A percentile compares a stretch with the other conserved stretches of the same genome.
Conservation (phyloP, 2,329 filamentous ascomycete species). For the Sporothrix brunneoviolacea region DNA sequence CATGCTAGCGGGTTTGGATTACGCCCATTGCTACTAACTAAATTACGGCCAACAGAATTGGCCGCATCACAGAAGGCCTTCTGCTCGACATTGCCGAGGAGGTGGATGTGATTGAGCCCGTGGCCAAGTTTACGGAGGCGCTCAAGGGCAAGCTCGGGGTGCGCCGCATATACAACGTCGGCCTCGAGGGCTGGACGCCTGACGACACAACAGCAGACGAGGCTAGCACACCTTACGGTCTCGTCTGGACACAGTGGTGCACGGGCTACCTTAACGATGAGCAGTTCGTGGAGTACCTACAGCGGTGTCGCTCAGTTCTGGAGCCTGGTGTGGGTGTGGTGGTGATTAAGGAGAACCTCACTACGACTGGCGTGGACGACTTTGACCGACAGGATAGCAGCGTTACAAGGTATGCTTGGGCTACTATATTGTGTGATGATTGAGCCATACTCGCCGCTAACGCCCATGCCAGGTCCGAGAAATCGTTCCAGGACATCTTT, state of each 20-base stretch:
- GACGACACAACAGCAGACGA: slow-evolving; percentile 13
- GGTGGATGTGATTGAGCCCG: slow-evolving; percentile 81
- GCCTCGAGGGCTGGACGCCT: slow-evolving; percentile 63
- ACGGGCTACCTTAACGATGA: slow-evolving; percentile 71
- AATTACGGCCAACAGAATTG: too few species aligned
- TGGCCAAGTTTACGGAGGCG: slow-evolving; percentile 68
- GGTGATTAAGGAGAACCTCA: slow-evolving; percentile 76
- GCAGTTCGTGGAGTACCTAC: slow-evolving; percentile 62
- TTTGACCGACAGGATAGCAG: slow-evolving; percentile 72
- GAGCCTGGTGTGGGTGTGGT: slow-evolving; percentile 46
- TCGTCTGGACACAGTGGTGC: slow-evolving; percentile 92
- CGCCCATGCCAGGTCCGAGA: slow-evolving; percentile 64
- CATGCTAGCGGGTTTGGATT: too few species aligned
- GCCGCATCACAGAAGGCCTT: slow-evolving; percentile 71
- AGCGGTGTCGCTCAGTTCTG: slow-evolving; percentile 46
- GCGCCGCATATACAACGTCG: slow-evolving; percentile 60
- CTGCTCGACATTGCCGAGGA: slow-evolving; percentile 61
- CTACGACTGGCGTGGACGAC: slow-evolving; percentile 51
- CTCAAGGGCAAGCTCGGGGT: slow-evolving; percentile 53
- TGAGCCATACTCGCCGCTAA: too few species aligned
- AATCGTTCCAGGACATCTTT: slow-evolving; percentile 65
- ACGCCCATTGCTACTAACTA: too few species aligned
- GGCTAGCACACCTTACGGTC: slow-evolving; percentile 50
- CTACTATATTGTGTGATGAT: too few species aligned
- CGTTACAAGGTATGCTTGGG: slow-evolving; percentile 62